These are phyloP conservation scores for Penicillium nordicum DNA, from an alignment of 2,329 filamentous ascomycete genomes.

Conservation along the genomic window DNA sequence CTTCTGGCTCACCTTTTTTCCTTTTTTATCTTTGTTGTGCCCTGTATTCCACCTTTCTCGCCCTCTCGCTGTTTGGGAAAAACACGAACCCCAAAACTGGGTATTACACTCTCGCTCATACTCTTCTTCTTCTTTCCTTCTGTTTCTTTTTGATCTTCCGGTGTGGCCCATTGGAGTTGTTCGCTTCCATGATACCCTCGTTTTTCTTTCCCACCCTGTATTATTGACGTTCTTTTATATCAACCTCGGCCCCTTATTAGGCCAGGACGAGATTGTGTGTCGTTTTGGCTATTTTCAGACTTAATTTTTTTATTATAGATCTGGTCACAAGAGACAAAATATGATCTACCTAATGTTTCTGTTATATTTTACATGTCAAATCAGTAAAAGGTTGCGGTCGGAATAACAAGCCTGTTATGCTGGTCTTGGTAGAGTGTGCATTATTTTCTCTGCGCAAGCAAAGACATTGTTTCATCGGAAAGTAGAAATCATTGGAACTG, in stretches of 20 bases:
- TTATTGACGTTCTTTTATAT: constrained; percentile 4
- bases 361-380: background rate
- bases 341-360: background rate
- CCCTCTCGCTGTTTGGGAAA: background rate
- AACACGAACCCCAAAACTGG: background rate
- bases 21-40: background rate
- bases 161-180: constrained; percentile 7
- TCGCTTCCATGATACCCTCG: constrained; percentile 11
- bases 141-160: background rate
- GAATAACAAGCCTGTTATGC: background rate
- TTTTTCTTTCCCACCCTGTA: constrained; percentile 1
- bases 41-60: background rate
- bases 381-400: background rate
- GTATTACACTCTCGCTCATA: background rate
- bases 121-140: background rate
- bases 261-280: background rate
- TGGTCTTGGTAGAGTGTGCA: background rate
- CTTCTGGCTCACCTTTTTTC: background rate
- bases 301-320: background rate
- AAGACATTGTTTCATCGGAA: no score
- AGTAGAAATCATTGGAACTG: no score
- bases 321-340: background rate
- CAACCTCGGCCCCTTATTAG: background rate
- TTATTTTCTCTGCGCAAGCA: no score
- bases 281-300: background rate